These are phyloP conservation scores for Claviceps cyperi DNA, from an alignment of 2,329 filamentous ascomycete genomes.

Conservation along the genomic window DNA sequence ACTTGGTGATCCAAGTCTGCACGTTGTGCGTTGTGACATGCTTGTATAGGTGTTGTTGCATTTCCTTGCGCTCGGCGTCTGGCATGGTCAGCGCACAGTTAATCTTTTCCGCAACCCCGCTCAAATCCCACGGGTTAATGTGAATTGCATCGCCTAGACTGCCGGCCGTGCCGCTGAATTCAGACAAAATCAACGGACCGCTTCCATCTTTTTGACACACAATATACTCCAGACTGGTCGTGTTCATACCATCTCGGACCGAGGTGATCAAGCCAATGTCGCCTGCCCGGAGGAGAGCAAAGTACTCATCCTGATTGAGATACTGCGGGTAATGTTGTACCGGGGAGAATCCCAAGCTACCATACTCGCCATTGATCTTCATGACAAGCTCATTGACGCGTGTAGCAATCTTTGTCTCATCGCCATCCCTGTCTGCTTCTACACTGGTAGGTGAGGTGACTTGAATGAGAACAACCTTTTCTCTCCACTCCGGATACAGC, in stretches of 20 bases:
- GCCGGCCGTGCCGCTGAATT: conserved; percentile 89
- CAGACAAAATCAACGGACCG: conserved; percentile 82
- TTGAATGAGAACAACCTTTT: conserved; percentile 86
- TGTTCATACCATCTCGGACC: conserved; percentile 96
- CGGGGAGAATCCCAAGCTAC: conserved; percentile 75
- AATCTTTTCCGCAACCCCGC: conserved; percentile 71
- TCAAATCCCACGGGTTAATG: conserved; percentile 92
- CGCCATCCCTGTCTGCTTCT: conserved; percentile 62
- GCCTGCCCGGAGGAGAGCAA: conserved; percentile 77
- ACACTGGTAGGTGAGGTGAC: conserved; percentile 79
- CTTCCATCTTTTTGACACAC: conserved; percentile 79
- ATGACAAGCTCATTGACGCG: conserved; percentile 84
- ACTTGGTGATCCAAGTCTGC: conserved; percentile 70
- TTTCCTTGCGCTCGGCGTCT: conserved; percentile 45
- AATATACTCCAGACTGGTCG: conserved; percentile 87
- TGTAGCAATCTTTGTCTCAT: conserved; percentile 68
- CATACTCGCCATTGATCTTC: conserved; percentile 81
- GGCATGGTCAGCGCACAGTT: conserved; percentile 69
- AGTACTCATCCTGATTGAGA: conserved; percentile 78
- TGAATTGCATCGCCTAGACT: conserved; percentile 77
- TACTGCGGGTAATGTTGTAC: conserved; percentile 95
- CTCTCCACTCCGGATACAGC: conserved; percentile 79
- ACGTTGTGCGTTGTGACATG: conserved; percentile 80
- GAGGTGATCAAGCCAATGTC: conserved; percentile 92
- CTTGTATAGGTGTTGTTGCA: conserved; percentile 63